Conservation (phyloP, 2,329 filamentous ascomycete species). For the Cladophialophora chaetospira region DNA sequence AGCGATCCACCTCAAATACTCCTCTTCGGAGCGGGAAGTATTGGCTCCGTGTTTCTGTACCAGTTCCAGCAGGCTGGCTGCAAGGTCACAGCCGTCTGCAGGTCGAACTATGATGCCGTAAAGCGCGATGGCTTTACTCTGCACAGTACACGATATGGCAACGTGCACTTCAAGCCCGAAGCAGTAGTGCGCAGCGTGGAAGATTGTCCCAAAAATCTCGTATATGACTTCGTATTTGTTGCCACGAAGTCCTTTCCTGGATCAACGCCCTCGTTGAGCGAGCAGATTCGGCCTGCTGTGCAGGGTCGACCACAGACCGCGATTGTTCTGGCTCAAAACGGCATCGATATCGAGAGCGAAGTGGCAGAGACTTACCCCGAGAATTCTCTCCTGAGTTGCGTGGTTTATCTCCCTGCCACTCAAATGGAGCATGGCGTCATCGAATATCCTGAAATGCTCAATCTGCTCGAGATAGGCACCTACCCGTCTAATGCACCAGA, state of each 20-base stretch:
- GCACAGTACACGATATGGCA: conserved; percentile 62
- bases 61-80: conserved; percentile 39
- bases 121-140: conserved; percentile 55
- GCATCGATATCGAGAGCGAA: conserved; percentile 62
- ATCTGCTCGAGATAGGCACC: conserved; percentile 54
- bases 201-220: conserved; percentile 45
- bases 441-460: conserved; percentile 46
- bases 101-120: conserved; percentile 60
- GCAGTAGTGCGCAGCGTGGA: conserved; percentile 62
- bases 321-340: conserved; percentile 63
- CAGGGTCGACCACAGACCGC: conserved; percentile 50
- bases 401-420: conserved; percentile 57
- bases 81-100: conserved; percentile 56
- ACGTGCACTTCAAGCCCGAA: conserved; percentile 64
- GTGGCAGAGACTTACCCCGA: conserved; percentile 52
- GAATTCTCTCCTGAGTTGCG: conserved; percentile 56
- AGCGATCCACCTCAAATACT: conserved; percentile 29
- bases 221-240: conserved; percentile 59
- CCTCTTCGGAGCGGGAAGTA: conserved; percentile 32
- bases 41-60: conserved; percentile 34
- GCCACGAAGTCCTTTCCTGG: conserved; percentile 63
- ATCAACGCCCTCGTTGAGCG: conserved; percentile 49
- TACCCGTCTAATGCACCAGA: conserved; percentile 44
- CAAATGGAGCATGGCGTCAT: conserved; percentile 54
- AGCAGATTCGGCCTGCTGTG: conserved; percentile 56